phyloP scores from a whole-genome alignment of 2,329 filamentous ascomycete genomes.

The Zymoseptoria brevis region DNA sequence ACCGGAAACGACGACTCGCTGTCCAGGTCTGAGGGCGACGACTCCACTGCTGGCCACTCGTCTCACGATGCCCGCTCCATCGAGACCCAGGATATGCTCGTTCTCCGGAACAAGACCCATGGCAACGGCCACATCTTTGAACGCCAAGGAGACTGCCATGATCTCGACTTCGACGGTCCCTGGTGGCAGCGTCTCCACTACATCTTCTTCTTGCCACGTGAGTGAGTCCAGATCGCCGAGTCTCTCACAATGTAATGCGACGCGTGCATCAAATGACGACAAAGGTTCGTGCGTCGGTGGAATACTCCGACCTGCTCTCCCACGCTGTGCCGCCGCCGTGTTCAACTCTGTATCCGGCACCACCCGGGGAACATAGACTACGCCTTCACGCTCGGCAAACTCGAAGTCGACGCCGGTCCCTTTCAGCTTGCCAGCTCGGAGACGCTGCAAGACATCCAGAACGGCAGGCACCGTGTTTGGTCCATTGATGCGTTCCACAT shows the following conservation, averaged over 20 bases:
- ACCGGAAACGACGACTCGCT: constrained; percentile 15
- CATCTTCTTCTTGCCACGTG: no score
- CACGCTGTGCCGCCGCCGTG: constrained; percentile 5
- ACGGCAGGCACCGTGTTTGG: background rate
- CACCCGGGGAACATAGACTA: background rate
- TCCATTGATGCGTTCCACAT: background rate
- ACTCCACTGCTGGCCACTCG: constrained; percentile 13
- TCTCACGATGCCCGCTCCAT: constrained; percentile 28
- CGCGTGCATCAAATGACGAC: no score
- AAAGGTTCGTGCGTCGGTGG: no score
- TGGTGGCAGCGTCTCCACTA: no score
- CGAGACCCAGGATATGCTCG: constrained; percentile 25
- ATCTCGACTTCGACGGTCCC: no score
- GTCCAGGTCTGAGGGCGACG: constrained; percentile 18
- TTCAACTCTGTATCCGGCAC: background rate
- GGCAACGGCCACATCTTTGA: no score
- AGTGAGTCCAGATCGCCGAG: no score
- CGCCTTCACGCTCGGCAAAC: constrained; percentile 1
- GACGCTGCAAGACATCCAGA: background rate
- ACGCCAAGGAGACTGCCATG: no score
- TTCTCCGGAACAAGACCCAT: no score
- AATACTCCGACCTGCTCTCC: no score
- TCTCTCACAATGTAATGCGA: no score
- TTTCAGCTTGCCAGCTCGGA: background rate
- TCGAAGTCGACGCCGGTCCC: background rate